Conservation (phyloP, 805 yeast genomes). For the Dipodascus geniculatus region DNA sequence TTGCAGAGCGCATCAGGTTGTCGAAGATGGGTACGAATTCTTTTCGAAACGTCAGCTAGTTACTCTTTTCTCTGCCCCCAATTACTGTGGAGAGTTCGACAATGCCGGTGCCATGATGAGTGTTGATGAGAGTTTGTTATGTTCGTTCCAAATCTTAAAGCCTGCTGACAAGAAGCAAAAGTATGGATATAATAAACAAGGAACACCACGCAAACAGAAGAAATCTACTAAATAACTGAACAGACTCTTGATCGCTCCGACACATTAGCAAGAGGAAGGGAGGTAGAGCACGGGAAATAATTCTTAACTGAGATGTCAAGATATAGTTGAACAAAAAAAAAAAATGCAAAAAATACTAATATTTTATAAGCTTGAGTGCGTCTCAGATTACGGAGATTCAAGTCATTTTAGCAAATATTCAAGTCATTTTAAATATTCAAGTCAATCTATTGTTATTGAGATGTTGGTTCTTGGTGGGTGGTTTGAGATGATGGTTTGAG, state of each 20-base stretch:
- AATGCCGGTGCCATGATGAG: slow-evolving; percentile 99
- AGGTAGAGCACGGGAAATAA: background rate
- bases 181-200: slow-evolving; percentile 31
- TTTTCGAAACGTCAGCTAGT: slow-evolving; percentile 93
- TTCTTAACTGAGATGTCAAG: background rate
- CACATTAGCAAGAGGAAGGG: background rate
- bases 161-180: slow-evolving; percentile 95
- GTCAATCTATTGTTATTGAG: too few species aligned
- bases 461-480: too few species aligned
- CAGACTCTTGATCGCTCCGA: background rate
- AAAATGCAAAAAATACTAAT: background rate
- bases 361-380: background rate
- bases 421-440: background rate
- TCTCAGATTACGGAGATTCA: background rate
- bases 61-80: slow-evolving; percentile 92
- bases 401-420: background rate
- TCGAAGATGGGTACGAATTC: slow-evolving; percentile 97
- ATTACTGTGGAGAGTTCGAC: slow-evolving; percentile 97
- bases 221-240: slow-evolving; percentile 13
- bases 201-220: slow-evolving; percentile 38
- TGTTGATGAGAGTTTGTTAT: slow-evolving; percentile 88
- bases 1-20: slow-evolving; percentile 98
- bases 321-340: background rate
- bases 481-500: too few species aligned
- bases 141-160: slow-evolving; percentile 85